Evolutionary conservation across 2,329 filamentous ascomycete species (phyloP).

Genomic region (Phyllosticta ampelicida): DNA sequence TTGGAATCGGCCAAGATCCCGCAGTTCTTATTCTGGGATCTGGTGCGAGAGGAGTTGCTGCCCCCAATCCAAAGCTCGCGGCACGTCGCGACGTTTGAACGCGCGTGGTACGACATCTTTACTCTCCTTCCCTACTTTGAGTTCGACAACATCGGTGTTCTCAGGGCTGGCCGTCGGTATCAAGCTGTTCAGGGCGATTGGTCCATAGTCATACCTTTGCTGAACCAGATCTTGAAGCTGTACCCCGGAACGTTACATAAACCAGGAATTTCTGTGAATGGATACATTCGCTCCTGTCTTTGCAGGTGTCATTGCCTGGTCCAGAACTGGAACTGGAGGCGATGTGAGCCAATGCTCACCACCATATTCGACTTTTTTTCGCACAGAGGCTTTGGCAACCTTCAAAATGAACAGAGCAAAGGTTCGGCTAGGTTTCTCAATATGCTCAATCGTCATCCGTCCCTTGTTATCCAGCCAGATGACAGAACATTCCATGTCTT

Average conservation of each 20-base stretch:
- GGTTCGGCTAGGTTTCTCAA: conserved; percentile 46
- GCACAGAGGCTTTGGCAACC: conserved; percentile 39
- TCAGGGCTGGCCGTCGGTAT: conserved; percentile 31
- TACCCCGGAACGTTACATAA: conserved; percentile 34
- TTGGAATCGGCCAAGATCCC: conserved; percentile 23
- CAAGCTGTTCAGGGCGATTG: conserved; percentile 38
- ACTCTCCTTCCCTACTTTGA: conserved; percentile 43
- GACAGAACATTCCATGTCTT: conserved; percentile 50
- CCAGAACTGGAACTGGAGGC: conserved; percentile 45
- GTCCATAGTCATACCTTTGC: conserved; percentile 35
- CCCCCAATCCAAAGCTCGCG: conserved; percentile 13
- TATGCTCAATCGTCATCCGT: conserved; percentile 33
- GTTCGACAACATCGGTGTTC: conserved; percentile 40
- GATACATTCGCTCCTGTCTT: conserved; percentile 43
- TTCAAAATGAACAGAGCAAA: conserved; percentile 40
- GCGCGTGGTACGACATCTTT: conserved; percentile 37
- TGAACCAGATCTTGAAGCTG: conserved; percentile 37
- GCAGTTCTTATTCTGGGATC: conserved; percentile 32
- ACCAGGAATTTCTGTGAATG: conserved; percentile 38
- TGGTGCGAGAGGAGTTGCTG: conserved; percentile 24
- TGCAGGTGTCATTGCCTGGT: conserved; percentile 44
- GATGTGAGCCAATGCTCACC: conserved; percentile 44
- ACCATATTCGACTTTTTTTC: conserved; percentile 51
- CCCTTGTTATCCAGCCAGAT: conserved; percentile 33
- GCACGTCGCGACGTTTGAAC: conserved; percentile 25